Evolutionary conservation across 108 stramenopile genomes (phyloP).

Genomic region (Discostella pseudostelligera): DNA sequence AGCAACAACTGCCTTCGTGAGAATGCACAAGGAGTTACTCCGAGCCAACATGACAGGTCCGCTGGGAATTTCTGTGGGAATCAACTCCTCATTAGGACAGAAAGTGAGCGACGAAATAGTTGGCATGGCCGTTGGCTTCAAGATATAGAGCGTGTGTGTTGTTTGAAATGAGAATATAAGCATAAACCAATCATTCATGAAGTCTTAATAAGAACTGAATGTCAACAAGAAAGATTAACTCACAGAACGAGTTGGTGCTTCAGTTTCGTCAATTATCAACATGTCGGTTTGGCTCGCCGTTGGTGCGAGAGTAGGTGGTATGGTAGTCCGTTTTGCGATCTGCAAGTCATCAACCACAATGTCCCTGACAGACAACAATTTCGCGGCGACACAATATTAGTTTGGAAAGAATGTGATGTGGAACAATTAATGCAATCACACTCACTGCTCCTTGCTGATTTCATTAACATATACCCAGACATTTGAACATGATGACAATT

Average conservation of each 20-base stretch:
- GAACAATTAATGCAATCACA: neutral
- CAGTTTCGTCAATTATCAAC: constrained; percentile 1
- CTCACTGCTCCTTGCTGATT: constrained; percentile 21
- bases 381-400: too few relatives aligned
- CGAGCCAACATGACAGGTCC: constrained; percentile 30
- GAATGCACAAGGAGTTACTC: constrained; percentile 32
- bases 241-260: constrained; percentile 11
- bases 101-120: constrained; percentile 25
- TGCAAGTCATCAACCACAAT: constrained; percentile 40
- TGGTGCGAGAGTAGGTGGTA: constrained; percentile 16
- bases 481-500: constrained; percentile 29
- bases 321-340: constrained; percentile 17
- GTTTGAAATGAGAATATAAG: neutral
- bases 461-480: constrained; percentile 37
- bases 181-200: neutral
- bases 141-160: neutral
- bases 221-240: neutral
- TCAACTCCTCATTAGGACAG: constrained; percentile 16
- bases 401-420: neutral
- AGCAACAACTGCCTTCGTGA: constrained; percentile 30
- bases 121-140: constrained; percentile 35
- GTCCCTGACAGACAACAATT: constrained; percentile 17
- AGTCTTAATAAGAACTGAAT: neutral
- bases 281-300: neutral
- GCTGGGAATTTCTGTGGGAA: constrained; percentile 10